Conservation (phyloP, 257 asterid species). For the Gentiana macrophylla region DNA sequence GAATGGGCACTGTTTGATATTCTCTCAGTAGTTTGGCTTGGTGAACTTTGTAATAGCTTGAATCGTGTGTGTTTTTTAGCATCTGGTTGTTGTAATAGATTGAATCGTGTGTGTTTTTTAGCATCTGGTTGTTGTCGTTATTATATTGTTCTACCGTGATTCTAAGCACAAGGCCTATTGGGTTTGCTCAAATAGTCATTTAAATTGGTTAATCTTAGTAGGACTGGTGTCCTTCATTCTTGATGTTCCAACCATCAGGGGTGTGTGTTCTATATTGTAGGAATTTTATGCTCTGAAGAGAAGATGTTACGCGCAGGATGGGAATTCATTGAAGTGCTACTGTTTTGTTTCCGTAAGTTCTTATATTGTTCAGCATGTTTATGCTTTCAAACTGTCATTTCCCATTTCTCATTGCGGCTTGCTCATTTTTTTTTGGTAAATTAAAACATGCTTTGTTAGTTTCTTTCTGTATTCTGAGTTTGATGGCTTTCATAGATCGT, state of each 20-base stretch:
- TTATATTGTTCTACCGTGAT: too few species aligned
- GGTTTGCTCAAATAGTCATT: not conserved
- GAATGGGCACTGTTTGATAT: too few species aligned
- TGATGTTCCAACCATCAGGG: slow-evolving; percentile 2
- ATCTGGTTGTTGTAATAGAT: too few species aligned
- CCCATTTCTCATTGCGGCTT: not conserved
- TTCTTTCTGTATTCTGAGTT: not conserved
- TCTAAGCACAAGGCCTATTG: not conserved
- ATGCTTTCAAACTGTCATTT: not conserved
- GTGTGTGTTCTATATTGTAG: slow-evolving; percentile 31
- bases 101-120: too few species aligned
- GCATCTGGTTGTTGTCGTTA: too few species aligned
- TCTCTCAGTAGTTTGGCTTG: too few species aligned
- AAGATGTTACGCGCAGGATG: slow-evolving; percentile 72
- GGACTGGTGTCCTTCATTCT: not conserved
- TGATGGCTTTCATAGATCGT: not conserved
- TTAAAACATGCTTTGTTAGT: not conserved
- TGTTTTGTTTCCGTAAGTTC: slow-evolving; percentile 78
- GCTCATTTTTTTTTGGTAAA: not conserved
- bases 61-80: too few species aligned
- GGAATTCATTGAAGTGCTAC: slow-evolving; percentile 71
- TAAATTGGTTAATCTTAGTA: too few species aligned
- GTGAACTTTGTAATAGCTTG: too few species aligned
- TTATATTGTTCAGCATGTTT: slow-evolving; percentile 3
- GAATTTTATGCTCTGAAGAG: slow-evolving; percentile 83